These are phyloP conservation scores for Colletotrichum ledebouriae DNA, from an alignment of 2,329 filamentous ascomycete species.

Conservation along the genomic window DNA sequence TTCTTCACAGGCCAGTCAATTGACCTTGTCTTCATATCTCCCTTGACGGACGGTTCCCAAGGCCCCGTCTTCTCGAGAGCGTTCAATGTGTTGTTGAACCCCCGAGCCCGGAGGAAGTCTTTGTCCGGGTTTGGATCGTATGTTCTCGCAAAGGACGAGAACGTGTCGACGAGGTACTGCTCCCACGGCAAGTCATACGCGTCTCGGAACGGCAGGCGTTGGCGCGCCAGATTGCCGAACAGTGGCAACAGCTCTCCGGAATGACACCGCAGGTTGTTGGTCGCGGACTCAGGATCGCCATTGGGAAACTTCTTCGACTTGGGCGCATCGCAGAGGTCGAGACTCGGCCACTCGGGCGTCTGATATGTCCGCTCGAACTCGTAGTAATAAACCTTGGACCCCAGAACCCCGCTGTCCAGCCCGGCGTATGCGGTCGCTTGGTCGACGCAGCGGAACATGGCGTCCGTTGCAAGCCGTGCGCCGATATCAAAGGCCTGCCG, in stretches of 20 bases:
- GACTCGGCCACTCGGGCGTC: constrained; percentile 65
- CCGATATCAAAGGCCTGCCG: constrained; percentile 69
- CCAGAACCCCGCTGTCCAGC: constrained; percentile 58
- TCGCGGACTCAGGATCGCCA: constrained; percentile 56
- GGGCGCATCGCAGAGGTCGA: constrained; percentile 61
- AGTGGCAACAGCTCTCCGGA: constrained; percentile 60
- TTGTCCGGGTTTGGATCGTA: constrained; percentile 59
- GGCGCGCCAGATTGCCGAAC: constrained; percentile 55
- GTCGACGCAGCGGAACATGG: constrained; percentile 70
- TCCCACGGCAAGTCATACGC: constrained; percentile 45
- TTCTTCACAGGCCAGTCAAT: constrained; percentile 53
- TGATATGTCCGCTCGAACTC: constrained; percentile 70
- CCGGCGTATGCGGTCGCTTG: constrained; percentile 69
- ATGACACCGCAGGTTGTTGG: constrained; percentile 62
- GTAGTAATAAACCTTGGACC: constrained; percentile 66
- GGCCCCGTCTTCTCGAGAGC: constrained; percentile 54
- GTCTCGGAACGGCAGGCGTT: constrained; percentile 54
- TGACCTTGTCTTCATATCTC: constrained; percentile 58
- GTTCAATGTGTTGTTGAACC: constrained; percentile 48
- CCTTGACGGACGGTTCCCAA: constrained; percentile 51
- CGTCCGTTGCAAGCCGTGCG: constrained; percentile 68
- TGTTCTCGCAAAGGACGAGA: constrained; percentile 59
- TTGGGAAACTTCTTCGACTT: constrained; percentile 49
- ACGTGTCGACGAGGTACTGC: constrained; percentile 53
- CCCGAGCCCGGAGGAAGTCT: constrained; percentile 51